A percentile compares a stretch with the other conserved stretches of the same genome.
phyloP scores from a whole-genome alignment of 495 filamentous ascomycete genomes.

The Penicillium ucsense region DNA sequence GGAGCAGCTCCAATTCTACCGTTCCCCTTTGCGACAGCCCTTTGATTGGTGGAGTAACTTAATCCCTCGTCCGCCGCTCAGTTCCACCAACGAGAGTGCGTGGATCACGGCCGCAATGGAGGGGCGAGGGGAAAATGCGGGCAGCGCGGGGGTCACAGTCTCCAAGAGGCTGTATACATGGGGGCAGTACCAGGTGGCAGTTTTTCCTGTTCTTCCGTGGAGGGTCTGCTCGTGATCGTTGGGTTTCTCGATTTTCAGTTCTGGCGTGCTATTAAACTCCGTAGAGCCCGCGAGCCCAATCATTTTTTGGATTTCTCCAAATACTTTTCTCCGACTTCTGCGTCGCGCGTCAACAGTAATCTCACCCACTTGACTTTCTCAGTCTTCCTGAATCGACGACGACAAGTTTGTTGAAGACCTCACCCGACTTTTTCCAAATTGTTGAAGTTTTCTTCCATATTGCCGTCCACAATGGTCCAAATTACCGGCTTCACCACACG shows the following conservation, averaged over 20 bases:
- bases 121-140: constrained; percentile 13
- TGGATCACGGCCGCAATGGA: constrained; percentile 3
- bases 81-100: constrained; percentile 23
- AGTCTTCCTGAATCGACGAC: not conserved
- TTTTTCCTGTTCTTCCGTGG: constrained; percentile 5
- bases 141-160: constrained; percentile 12
- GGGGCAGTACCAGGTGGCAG: constrained; percentile 1
- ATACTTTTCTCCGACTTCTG: not conserved
- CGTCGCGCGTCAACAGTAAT: not conserved
- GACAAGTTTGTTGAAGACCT: too few species aligned
- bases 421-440: not conserved
- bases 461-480: constrained; percentile 47
- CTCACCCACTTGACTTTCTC: not conserved
- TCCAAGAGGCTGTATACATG: constrained; percentile 16
- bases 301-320: too few species aligned
- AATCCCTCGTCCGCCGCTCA: constrained; percentile 11
- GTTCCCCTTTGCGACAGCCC: not conserved
- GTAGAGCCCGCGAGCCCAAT: not conserved
- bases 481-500: constrained; percentile 72
- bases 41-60: constrained; percentile 23
- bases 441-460: not conserved
- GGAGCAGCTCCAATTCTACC: constrained; percentile 20
- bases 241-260: constrained; percentile 1
- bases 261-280: not conserved
- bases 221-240: not conserved